A percentile compares a stretch with the other conserved stretches of the same genome.
These are phyloP conservation scores for Camptophora hylomeconis DNA, from an alignment of 2,329 filamentous ascomycete species.

Conservation along the genomic window DNA sequence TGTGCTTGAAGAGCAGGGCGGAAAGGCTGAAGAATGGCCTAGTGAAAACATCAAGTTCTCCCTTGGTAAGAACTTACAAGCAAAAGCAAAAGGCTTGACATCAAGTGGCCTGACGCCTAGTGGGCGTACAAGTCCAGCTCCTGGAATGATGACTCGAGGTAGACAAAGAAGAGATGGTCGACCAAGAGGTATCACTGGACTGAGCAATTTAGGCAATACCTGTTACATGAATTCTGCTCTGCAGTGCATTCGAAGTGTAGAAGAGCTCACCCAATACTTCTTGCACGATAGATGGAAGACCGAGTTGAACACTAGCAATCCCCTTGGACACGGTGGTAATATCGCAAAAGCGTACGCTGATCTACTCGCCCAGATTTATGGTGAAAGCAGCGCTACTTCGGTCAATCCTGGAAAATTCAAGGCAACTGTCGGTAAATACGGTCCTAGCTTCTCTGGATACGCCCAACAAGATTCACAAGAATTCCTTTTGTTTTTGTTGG, in stretches of 20 bases:
- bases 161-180: slow-evolving; percentile 56
- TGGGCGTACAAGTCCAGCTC: slow-evolving; percentile 59
- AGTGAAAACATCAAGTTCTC: slow-evolving; percentile 14
- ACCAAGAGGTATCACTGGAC: slow-evolving; percentile 62
- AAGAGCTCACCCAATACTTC: slow-evolving; percentile 90
- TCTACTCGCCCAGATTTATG: slow-evolving; percentile 67
- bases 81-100: slow-evolving; percentile 16
- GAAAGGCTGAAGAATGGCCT: slow-evolving; percentile 5
- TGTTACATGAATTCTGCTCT: slow-evolving; percentile 99
- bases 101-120: slow-evolving; percentile 33
- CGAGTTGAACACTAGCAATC: slow-evolving; percentile 77
- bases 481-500: slow-evolving; percentile 86
- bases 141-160: slow-evolving; percentile 54
- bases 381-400: slow-evolving; percentile 50
- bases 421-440: slow-evolving; percentile 63
- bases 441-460: slow-evolving; percentile 81
- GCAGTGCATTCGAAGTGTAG: slow-evolving; percentile 85
- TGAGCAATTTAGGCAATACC: slow-evolving; percentile 88
- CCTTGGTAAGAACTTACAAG: slow-evolving; percentile 24
- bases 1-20: slow-evolving; percentile 67
- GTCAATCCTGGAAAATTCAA: slow-evolving; percentile 76
- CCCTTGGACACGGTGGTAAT: slow-evolving; percentile 69
- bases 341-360: slow-evolving; percentile 75
- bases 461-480: slow-evolving; percentile 97
- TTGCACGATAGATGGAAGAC: slow-evolving; percentile 57